phyloP scores from a whole-genome alignment of 2,329 filamentous ascomycete genomes.

The Penicillium sp. region DNA sequence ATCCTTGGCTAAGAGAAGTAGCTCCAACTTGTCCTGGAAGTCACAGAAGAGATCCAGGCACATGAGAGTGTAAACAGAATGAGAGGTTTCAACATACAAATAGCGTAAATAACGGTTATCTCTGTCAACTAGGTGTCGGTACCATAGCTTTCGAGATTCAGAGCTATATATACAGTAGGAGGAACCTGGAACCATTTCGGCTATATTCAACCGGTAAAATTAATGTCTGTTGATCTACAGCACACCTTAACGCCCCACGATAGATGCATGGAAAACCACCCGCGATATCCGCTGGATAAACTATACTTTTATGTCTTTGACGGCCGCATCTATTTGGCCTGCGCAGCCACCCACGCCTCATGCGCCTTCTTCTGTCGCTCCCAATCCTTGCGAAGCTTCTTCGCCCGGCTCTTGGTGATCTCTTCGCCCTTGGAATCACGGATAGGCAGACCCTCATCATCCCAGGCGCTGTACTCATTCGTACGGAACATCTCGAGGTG shows the following conservation, averaged over 20 bases:
- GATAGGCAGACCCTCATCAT: conserved; percentile 75
- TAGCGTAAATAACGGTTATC: conserved; percentile 52
- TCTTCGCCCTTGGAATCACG: conserved; percentile 76
- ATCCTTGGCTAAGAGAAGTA: too few relatives aligned
- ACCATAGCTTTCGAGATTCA: background rate
- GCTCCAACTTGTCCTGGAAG: conserved; percentile 55
- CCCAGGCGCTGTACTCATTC: conserved; percentile 71
- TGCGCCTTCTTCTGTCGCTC: conserved; percentile 76
- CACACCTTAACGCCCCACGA: conserved; percentile 20
- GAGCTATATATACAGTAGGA: background rate
- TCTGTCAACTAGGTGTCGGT: conserved; percentile 51
- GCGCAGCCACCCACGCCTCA: conserved; percentile 25
- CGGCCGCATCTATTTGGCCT: conserved; percentile 19
- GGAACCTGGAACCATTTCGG: background rate
- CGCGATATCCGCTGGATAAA: background rate
- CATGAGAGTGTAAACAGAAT: background rate
- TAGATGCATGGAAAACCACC: conserved; percentile 13
- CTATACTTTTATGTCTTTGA: conserved; percentile 4
- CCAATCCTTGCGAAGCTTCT: conserved; percentile 88
- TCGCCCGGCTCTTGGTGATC: conserved; percentile 72
- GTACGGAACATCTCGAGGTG: conserved; percentile 59
- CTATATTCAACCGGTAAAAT: conserved; percentile 1
- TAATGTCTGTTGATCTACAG: conserved; percentile 4
- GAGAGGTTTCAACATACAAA: conserved; percentile 40
- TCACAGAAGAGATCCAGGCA: conserved; percentile 47